Evolutionary conservation across 805 yeast species (phyloP).

Genomic region (Candida nitratophila): DNA sequence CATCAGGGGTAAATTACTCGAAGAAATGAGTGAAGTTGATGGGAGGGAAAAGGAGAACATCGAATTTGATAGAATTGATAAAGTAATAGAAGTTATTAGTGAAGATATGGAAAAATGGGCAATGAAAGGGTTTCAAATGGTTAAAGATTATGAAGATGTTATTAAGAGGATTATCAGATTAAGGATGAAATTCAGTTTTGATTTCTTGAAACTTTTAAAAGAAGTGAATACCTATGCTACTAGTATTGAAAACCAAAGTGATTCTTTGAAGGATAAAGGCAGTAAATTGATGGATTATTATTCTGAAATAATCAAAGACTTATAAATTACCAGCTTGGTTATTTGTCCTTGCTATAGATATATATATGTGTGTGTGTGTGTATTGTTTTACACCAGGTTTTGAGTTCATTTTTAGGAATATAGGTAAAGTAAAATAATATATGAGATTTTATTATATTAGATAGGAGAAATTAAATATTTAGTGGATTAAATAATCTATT

Average conservation of each 20-base stretch:
- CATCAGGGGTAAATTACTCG: too few relatives aligned
- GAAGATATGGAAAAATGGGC: constrained; percentile 32
- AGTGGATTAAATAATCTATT: constrained; percentile 42
- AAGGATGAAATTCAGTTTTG: constrained; percentile 32
- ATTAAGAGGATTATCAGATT: constrained; percentile 27
- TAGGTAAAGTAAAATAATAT: too few relatives aligned
- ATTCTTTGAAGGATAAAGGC: constrained; percentile 29
- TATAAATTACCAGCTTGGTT: neutral
- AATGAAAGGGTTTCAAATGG: constrained; percentile 25
- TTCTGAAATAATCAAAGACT: constrained; percentile 27
- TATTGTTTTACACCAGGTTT: too few relatives aligned
- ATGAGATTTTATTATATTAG: neutral
- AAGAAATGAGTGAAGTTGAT: too few relatives aligned
- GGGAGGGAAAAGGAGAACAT: too few relatives aligned
- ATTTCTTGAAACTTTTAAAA: constrained; percentile 20
- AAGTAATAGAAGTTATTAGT: too few relatives aligned
- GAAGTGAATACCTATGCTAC: constrained; percentile 14
- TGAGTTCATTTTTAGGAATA: too few relatives aligned
- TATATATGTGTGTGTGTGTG: too few relatives aligned
- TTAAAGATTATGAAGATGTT: constrained; percentile 26
- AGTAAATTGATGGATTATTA: constrained; percentile 37
- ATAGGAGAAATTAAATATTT: constrained; percentile 3
- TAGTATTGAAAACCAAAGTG: constrained; percentile 15
- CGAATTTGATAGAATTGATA: too few relatives aligned
- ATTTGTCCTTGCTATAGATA: neutral